Evolutionary conservation across 495 filamentous ascomycete species (phyloP), one percentile per base, ranked within the genome.

Genomic region (Podospora anserina): DNA sequence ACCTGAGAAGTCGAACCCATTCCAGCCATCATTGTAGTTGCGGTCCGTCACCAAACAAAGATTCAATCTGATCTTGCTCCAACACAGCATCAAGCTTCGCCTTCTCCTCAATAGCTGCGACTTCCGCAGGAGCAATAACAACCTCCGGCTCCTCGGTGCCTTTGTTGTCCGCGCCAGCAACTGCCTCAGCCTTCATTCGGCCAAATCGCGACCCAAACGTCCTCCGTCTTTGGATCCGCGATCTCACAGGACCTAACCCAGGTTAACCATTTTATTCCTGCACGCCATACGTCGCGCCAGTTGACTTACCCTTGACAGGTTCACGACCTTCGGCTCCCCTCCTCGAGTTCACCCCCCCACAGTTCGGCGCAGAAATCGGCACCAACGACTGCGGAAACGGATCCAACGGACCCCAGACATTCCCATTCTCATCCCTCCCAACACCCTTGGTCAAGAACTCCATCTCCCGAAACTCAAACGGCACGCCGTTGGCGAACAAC

Each of bases 361-460:
- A 67, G 1, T 53, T 26, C 2, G 30, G 49, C 30, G 20, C 4
- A 0, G 18, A 20, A 4, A 69, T 5, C 0, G 30, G 13, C 0
- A 69, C 56, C 1, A 55, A 44, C 3, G n/a, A 60, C 53, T 70
- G 64, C 11, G 64, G 68, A 7, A 70, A 70, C 0, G 68, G 68
- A 0, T 70, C 68, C 19, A 70, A 7, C 1, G 64, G 23, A 4
- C 68, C 68, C 68, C 68, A 70, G 6, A 67, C 0, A 18, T 2
- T 18, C 0, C 59, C 68, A 0, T 59, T 27, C 0, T 53, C 68
- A 6, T 70, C 68, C 2, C 4, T 19, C 0, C 68, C 68, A 0
- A 67, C 58, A 0, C 68, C 68, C 4, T 54, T 27, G 9, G 60
- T 57, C 2, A 70, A 30, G 4, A 34, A 62, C 1, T 15, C 65